Conservation (phyloP, 768 basidiomycete genomes). For the Hirschioporus abietinus region DNA sequence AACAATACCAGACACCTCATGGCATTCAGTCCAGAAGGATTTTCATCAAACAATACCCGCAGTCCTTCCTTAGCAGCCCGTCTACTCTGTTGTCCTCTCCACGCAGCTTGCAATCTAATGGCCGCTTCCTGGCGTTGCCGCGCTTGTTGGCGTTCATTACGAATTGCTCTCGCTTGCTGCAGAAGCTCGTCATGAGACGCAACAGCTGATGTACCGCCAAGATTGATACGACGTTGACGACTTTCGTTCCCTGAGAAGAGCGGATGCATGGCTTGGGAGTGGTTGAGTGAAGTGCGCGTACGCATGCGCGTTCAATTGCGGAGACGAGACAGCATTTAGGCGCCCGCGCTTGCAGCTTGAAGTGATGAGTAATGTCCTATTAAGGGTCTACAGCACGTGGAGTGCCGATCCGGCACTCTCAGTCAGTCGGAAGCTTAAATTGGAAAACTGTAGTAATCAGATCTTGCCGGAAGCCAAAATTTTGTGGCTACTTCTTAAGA, state of each 20-base stretch:
- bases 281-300: background rate
- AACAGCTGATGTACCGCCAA: slow-evolving; percentile 57
- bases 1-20: slow-evolving; percentile 63
- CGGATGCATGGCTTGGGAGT: slow-evolving; percentile 29
- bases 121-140: slow-evolving; percentile 57
- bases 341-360: no score
- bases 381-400: no score
- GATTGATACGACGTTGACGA: slow-evolving; percentile 61
- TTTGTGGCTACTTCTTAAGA: no score
- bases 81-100: slow-evolving; percentile 47
- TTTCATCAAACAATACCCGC: slow-evolving; percentile 42
- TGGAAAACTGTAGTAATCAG: no score
- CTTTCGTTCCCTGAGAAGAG: slow-evolving; percentile 44
- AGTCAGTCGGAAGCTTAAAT: no score
- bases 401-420: no score
- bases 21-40: slow-evolving; percentile 49
- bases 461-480: no score
- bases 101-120: slow-evolving; percentile 61
- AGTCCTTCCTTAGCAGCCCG: slow-evolving; percentile 39
- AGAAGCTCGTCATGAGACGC: slow-evolving; percentile 54
- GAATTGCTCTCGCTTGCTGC: slow-evolving; percentile 53
- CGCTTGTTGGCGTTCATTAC: slow-evolving; percentile 51
- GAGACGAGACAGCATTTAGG: background rate
- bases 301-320: background rate
- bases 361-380: no score